Percentiles rank a stretch among this genome's conserved stretches.
Evolutionary conservation across 2,329 filamentous ascomycete species (phyloP).

Genomic region (Peltaster fructicola): DNA sequence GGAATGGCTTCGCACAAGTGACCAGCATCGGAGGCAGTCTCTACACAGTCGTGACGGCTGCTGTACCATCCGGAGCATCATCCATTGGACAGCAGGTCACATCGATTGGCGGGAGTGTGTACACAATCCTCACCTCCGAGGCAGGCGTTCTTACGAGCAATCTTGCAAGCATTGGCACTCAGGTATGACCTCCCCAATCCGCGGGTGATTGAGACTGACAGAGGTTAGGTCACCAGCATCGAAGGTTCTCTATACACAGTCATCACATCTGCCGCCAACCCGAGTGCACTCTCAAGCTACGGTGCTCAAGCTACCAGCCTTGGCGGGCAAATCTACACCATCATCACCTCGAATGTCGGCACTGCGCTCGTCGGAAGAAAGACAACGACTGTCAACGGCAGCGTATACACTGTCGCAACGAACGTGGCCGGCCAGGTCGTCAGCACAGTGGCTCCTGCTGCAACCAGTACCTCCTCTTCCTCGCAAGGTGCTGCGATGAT

Average conservation of each 20-base stretch:
- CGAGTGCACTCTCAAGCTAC: too few relatives aligned
- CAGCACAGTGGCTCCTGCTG: constrained; percentile 5
- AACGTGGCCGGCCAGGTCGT: constrained; percentile 5
- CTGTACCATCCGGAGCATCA: too few relatives aligned
- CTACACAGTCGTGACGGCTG: constrained; percentile 1
- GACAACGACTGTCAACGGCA: constrained; percentile 5
- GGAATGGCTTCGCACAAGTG: constrained; percentile 5
- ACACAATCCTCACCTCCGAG: constrained; percentile 5
- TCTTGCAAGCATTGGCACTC: too few relatives aligned
- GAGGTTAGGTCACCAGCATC: too few relatives aligned
- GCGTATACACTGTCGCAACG: constrained; percentile 6
- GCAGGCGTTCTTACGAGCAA: too few relatives aligned
- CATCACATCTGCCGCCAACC: too few relatives aligned
- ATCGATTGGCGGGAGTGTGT: constrained; percentile 5
- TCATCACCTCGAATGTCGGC: constrained; percentile 4
- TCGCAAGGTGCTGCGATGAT: constrained; percentile 6
- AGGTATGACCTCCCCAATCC: too few relatives aligned
- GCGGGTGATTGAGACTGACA: too few relatives aligned
- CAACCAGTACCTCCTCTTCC: constrained; percentile 1
- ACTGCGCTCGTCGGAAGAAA: constrained; percentile 1
- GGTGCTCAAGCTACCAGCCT: too few relatives aligned
- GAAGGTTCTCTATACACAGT: too few relatives aligned
- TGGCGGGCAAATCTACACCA: constrained; percentile 4
- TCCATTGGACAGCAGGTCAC: too few relatives aligned
- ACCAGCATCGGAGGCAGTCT: constrained; percentile 5